Evolutionary conservation across 306 rosid species (phyloP).

Genomic region (Betula pendula): DNA sequence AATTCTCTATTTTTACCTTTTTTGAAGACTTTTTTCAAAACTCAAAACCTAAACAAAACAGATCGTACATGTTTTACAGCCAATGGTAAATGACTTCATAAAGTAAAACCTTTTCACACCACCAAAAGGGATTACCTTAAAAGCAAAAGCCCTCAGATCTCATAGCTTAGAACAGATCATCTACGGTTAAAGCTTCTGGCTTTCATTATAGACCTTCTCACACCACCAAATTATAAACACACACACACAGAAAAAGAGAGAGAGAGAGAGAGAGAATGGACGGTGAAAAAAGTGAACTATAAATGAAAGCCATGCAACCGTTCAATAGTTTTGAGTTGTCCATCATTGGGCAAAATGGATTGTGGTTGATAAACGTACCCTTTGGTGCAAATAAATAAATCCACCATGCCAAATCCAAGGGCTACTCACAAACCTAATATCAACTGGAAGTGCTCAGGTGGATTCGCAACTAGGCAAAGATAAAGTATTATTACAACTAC

Average conservation of each 20-base stretch:
- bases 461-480: neutral
- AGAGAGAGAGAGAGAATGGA: no score
- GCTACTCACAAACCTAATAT: neutral
- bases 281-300: neutral
- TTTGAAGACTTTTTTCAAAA: no score
- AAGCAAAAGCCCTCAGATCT: neutral
- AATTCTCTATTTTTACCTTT: no score
- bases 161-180: constrained; percentile 5
- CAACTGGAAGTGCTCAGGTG: neutral
- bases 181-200: neutral
- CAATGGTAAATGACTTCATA: no score
- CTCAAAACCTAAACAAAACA: no score
- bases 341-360: neutral
- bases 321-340: neutral
- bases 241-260: neutral
- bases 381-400: neutral
- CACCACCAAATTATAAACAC: neutral
- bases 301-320: neutral
- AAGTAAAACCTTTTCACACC: neutral
- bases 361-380: neutral
- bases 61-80: no score
- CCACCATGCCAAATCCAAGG: neutral
- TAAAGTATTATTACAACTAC: neutral
- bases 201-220: neutral
- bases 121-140: neutral